These are phyloP conservation scores for Pholiota microspora DNA, from an alignment of 768 basidiomycete species.

Conservation along the genomic window DNA sequence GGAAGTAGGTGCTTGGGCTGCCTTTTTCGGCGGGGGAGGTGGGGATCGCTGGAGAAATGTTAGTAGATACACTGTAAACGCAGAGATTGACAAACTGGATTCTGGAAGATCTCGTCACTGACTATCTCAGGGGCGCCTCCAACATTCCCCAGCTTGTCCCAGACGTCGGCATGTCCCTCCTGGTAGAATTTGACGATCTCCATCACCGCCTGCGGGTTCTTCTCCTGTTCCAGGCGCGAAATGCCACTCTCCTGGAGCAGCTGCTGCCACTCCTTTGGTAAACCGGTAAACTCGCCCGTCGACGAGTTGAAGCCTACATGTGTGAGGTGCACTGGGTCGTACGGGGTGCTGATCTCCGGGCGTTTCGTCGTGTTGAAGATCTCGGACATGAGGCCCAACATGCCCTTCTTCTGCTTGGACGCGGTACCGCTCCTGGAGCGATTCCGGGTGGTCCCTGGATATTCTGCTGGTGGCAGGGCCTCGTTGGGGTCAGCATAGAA, in stretches of 20 bases:
- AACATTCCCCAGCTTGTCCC: slow-evolving; percentile 81
- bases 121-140: slow-evolving; percentile 25
- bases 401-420: slow-evolving; percentile 59
- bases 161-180: slow-evolving; percentile 75
- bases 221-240: slow-evolving; percentile 91
- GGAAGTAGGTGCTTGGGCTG: slow-evolving; percentile 40
- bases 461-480: slow-evolving; percentile 37
- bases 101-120: slow-evolving; percentile 50
- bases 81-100: slow-evolving; percentile 45
- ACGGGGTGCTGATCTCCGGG: slow-evolving; percentile 94
- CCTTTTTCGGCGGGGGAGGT: slow-evolving; percentile 49
- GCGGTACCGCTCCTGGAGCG: slow-evolving; percentile 49
- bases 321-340: slow-evolving; percentile 98
- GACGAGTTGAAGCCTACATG: slow-evolving; percentile 99
- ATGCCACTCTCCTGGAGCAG: slow-evolving; percentile 94
- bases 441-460: slow-evolving; percentile 20
- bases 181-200: slow-evolving; percentile 99
- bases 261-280: slow-evolving; percentile 99
- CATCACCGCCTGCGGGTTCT: slow-evolving; percentile 96
- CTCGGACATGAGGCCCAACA: slow-evolving; percentile 72
- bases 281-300: slow-evolving; percentile 96
- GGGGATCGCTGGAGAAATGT: slow-evolving; percentile 46
- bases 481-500: slow-evolving; percentile 47
- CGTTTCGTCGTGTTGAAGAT: slow-evolving; percentile 72
- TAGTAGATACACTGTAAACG: no score